phyloP scores from a whole-genome alignment of 257 asterid genomes.

The Rubia yunnanensis region DNA sequence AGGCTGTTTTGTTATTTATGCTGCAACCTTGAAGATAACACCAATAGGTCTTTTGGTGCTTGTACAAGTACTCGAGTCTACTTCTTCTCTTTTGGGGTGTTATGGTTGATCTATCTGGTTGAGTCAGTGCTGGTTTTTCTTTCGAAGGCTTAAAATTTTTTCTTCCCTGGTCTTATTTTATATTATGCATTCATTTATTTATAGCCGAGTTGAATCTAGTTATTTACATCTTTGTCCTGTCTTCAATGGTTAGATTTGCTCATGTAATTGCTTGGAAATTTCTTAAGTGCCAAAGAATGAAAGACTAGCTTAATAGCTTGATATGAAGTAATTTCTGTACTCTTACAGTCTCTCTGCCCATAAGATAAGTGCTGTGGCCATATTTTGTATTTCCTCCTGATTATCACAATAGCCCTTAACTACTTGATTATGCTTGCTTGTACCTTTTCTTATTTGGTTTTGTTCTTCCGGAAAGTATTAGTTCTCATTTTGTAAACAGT shows the following conservation, averaged over 20 bases:
- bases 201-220: too few relatives aligned
- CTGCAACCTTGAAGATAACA: neutral
- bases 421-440: neutral
- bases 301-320: neutral
- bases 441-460: constrained; percentile 9
- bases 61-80: neutral
- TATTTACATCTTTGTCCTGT: neutral
- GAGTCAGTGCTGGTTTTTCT: neutral
- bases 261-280: neutral
- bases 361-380: neutral
- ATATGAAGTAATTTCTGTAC: neutral
- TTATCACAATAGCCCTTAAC: neutral
- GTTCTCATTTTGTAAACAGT: constrained; percentile 68
- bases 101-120: neutral
- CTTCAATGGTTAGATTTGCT: neutral
- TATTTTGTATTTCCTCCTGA: neutral
- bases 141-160: neutral
- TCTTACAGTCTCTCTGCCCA: neutral
- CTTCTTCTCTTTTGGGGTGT: neutral
- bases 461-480: constrained; percentile 31
- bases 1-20: neutral
- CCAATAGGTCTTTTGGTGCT: neutral
- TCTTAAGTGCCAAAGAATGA: neutral
- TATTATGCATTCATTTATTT: neutral
- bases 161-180: neutral